Evolutionary conservation across 306 rosid species (phyloP).

Genomic region (Malus sieversii): DNA sequence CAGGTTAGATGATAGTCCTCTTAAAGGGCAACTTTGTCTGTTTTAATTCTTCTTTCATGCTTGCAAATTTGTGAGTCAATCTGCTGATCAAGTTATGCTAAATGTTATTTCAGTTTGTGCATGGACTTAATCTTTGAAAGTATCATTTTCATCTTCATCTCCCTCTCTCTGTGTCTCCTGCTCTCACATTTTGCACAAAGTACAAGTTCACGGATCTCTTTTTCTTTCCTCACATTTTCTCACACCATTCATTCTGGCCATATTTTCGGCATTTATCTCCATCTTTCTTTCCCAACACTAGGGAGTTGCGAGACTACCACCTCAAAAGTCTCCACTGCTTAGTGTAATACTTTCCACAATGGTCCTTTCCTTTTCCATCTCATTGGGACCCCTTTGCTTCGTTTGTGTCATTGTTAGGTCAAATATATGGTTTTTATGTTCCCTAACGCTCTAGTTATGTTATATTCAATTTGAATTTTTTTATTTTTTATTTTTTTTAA

Average conservation of each 20-base stretch:
- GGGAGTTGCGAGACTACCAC: not conserved
- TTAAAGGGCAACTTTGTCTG: slow-evolving; percentile 8
- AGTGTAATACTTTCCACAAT: not conserved
- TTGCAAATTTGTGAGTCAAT: not conserved
- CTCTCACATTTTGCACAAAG: not conserved
- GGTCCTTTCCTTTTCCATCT: not conserved
- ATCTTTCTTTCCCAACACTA: not conserved
- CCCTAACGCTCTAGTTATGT: not conserved
- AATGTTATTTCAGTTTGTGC: not conserved
- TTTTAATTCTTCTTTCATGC: not conserved
- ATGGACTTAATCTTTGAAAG: not conserved
- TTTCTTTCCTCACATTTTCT: not conserved
- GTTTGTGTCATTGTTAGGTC: not conserved
- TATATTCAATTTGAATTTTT: not conserved
- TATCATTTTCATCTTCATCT: not conserved
- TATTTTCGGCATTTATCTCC: not conserved
- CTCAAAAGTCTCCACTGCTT: not conserved
- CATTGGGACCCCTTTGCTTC: not conserved
- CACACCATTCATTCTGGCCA: not conserved
- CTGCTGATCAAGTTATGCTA: not conserved
- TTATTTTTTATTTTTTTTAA: not conserved
- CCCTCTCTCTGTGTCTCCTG: not conserved
- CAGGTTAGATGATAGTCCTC: slow-evolving; percentile 48
- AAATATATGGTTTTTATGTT: not conserved
- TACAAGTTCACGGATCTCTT: not conserved